Percentiles rank a stretch among this genome's conserved stretches.
Conservation (phyloP, 208 protist genomes). For the Histomonas meleagridis region DNA sequence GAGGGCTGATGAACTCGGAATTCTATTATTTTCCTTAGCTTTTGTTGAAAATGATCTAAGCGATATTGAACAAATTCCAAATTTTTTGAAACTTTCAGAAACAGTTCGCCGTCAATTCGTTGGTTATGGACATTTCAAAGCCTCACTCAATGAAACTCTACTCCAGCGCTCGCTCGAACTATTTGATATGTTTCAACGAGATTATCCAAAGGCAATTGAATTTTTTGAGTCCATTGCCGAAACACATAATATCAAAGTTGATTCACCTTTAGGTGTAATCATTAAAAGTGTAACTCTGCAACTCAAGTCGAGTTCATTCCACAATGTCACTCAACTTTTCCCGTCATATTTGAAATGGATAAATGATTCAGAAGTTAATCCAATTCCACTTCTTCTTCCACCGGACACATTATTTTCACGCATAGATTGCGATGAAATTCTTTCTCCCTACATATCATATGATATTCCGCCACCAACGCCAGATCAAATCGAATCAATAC, state of each 20-base stretch:
- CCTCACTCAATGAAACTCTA: neutral
- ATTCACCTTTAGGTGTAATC: neutral
- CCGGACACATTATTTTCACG: neutral
- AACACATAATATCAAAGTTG: neutral
- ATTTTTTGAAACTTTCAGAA: neutral
- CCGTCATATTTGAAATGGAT: neutral
- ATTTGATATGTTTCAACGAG: neutral
- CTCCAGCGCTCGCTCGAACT: neutral
- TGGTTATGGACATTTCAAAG: conserved; percentile 3
- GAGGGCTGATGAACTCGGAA: too few relatives aligned
- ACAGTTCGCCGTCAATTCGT: neutral
- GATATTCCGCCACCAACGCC: neutral
- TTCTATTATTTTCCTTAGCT: too few relatives aligned
- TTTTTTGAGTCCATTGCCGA: neutral
- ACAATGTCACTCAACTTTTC: neutral
- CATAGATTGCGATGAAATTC: neutral
- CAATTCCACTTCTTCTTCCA: neutral
- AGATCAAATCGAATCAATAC: neutral
- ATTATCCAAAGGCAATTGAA: neutral
- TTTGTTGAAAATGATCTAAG: too few relatives aligned
- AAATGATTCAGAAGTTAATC: neutral
- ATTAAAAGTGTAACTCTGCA: neutral
- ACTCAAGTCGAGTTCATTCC: neutral
- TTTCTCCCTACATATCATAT: neutral
- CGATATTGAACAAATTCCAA: neutral